phyloP scores from a whole-genome alignment of 2,329 filamentous ascomycete genomes.

The Penicillium hordei region DNA sequence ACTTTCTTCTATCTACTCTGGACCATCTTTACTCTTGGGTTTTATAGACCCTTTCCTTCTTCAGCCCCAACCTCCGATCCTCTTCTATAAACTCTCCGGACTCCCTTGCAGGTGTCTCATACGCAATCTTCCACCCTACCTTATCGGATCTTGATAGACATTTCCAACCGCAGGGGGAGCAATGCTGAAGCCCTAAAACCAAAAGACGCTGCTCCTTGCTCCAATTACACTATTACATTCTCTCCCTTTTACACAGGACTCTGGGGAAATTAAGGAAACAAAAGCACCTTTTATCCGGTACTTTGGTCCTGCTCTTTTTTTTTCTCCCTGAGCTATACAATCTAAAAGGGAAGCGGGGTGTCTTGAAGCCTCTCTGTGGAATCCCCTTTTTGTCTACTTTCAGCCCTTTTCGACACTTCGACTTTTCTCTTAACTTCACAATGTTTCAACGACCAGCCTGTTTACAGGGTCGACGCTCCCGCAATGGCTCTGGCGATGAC shows the following conservation, averaged over 20 bases:
- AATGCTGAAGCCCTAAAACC: conserved; percentile 31
- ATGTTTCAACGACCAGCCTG: conserved; percentile 39
- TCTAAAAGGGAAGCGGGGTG: conserved; percentile 18
- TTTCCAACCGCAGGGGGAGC: conserved; percentile 28
- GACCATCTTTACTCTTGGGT: conserved; percentile 12
- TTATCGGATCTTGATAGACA: conserved; percentile 20
- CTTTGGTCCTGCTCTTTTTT: conserved; percentile 19
- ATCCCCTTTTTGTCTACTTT: background rate
- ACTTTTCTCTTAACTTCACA: conserved; percentile 11
- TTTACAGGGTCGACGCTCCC: conserved; percentile 33
- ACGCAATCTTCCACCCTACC: conserved; percentile 14
- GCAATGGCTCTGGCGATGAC: conserved; percentile 30
- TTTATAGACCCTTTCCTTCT: conserved; percentile 28
- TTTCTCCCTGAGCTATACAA: conserved; percentile 1
- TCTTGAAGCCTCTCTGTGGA: conserved; percentile 3
- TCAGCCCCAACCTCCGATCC: background rate
- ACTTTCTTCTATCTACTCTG: conserved; percentile 15
- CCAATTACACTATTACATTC: conserved; percentile 30
- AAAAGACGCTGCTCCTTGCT: conserved; percentile 24
- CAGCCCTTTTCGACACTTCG: background rate
- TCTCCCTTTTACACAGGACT: conserved; percentile 28
- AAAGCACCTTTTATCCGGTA: conserved; percentile 30
- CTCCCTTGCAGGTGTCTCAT: conserved; percentile 29
- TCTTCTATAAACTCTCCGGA: conserved; percentile 1
- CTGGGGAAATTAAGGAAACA: conserved; percentile 30